A percentile compares a stretch with the other conserved stretches of the same genome.
Evolutionary conservation across 2,329 filamentous ascomycete genomes (phyloP).

Genomic region (Metarhizium anisopliae): DNA sequence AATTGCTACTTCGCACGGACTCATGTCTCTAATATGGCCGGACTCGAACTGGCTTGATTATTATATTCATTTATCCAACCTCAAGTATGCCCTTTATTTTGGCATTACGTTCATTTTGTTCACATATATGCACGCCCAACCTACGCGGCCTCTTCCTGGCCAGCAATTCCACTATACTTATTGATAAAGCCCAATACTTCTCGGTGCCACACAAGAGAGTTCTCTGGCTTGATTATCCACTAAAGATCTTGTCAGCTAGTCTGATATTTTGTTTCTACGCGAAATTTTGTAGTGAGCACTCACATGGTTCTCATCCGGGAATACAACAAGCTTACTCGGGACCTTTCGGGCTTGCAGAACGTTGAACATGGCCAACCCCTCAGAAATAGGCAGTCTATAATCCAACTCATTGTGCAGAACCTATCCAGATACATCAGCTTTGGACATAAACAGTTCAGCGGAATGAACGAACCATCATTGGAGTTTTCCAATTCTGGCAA

Average conservation of each 20-base stretch:
- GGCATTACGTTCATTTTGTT: no score
- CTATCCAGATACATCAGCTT: slow-evolving; percentile 14
- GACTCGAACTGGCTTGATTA: background rate
- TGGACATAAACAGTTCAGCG: background rate
- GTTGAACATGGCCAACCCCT: slow-evolving; percentile 80
- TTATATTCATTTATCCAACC: background rate
- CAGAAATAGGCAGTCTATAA: slow-evolving; percentile 77
- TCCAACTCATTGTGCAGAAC: slow-evolving; percentile 83
- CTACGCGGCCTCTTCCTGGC: slow-evolving; percentile 3
- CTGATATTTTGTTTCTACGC: background rate
- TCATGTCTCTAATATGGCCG: background rate
- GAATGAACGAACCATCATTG: slow-evolving; percentile 57
- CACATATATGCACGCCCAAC: background rate
- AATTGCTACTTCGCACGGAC: background rate
- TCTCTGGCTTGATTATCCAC: slow-evolving; percentile 88
- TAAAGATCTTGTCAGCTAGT: slow-evolving; percentile 16
- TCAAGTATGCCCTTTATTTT: background rate
- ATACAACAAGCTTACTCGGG: slow-evolving; percentile 69
- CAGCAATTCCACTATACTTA: slow-evolving; percentile 43
- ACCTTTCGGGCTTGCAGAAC: slow-evolving; percentile 68
- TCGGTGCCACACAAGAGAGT: slow-evolving; percentile 81
- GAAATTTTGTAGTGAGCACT: slow-evolving; percentile 10
- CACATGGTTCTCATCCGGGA: slow-evolving; percentile 63
- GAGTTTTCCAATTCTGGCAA: slow-evolving; percentile 69
- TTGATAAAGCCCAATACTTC: slow-evolving; percentile 76